Base-by-base conservation (phyloP, 1,284 basidiomycete species). In the Moesziomyces sp. region DNA sequence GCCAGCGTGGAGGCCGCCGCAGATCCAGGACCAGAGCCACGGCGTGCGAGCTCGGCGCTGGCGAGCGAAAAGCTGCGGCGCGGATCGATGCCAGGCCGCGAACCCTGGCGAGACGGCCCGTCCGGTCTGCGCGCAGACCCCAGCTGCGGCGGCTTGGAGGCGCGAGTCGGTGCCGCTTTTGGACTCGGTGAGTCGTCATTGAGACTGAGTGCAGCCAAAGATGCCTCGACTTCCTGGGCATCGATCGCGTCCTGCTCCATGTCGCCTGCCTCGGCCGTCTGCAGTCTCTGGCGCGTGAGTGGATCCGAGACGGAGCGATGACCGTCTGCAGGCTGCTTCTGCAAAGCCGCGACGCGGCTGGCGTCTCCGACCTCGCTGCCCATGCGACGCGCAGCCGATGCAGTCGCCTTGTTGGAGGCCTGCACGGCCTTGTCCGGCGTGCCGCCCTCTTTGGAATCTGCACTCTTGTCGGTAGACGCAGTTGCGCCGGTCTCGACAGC, bases 281-380 rank as follows among this genome's bases (percentile, higher is more conserved):
- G 71, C 21, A 64, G 42, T 24, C 63, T 52, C 46, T 67, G 72
- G n/a, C 62, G 61, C 13, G 54, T 49, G 38, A 74, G 59, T 3
- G 72, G 72, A 48, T 74, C 72, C 49, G 67, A 74, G 21, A 74
- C 72, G 13, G 72, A 74, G 46, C 72, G 66, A 28, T 65, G 56
- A 0, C 62, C 72, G 40, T 74, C 67, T 5, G 52, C 56, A 19
- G 44, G 45, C 48, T 73, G 70, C 53, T 65, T 63, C 33, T 73
- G 70, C 26, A 67, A 45, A 6, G 64, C 53, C 24, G 59, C 38
- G 33, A 72, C 56, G 8, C 69, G 69, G 21, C 58, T 52, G 16
- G 44, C 49, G 40, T 60, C 67, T 38, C 60, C 50, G 1, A 57
- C 64, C 30, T 73, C 70, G 46, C 70, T 73, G 18, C 70, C 70